Base-by-base conservation (phyloP, 2,329 filamentous ascomycete genomes). In the Fusarium sp. region DNA sequence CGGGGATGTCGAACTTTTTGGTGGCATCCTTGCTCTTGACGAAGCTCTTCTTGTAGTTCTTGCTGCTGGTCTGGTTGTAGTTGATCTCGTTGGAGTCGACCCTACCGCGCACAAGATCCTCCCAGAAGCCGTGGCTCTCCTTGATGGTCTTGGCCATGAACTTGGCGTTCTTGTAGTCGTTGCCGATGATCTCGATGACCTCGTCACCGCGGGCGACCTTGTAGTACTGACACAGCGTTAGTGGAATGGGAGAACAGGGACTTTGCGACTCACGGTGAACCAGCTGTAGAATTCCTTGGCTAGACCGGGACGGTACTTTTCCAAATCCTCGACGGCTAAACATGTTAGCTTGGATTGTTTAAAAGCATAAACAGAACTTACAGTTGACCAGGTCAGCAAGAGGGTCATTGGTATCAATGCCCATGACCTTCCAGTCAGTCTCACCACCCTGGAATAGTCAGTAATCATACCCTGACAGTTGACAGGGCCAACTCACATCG, bases 401-500 rank as follows among this genome's bases (percentile, higher is more conserved):
- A 2, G 77, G 75, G 26, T 79, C 78, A 2, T 73, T 72, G 15
- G 77, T 59, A 24, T 79, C 77, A 15, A 79, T 75, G 7, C 53
- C 73, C 29, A 79, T 72, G 40, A 78, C 70, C 43, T 79, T 79
- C 77, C 77, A 79, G 58, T 79, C 77, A 13, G 75, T 76, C 12
- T 74, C 57, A 65, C 74, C 36, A 50, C 75, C 75, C 76, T 64
- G 0, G 3, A 1, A 0, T 3, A 7, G 2, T 12, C 2, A 28
- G 5, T 41, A 6, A 48, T 12, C 12, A 4, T 1, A 0, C 1
- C 4, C 2, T 3, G 3, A 11, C 1, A 7, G 1, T 7, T 9
- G 7, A 3, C 0, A 5, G 0, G 1, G 11, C 2, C 10, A 15
- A 45, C 54, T 50, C 38, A 77, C 77, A 46, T 80, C 77, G 40